Percentiles rank a stretch among this genome's conserved stretches.
These are phyloP conservation scores for Theobroma cacao DNA, from an alignment of 345 rosid species.

Conservation along the genomic window DNA sequence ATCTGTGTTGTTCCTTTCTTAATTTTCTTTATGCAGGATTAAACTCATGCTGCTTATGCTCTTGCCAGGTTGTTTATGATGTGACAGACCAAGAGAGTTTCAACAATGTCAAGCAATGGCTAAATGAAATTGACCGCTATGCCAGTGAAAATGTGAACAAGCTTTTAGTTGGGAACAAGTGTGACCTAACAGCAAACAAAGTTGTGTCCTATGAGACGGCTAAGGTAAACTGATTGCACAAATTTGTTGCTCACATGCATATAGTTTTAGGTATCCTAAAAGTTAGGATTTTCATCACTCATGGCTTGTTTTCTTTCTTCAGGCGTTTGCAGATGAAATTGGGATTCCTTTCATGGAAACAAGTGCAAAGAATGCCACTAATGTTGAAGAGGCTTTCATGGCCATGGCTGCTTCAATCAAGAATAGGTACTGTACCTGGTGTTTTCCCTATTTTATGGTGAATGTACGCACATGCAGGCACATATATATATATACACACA, in stretches of 20 bases:
- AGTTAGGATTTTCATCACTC: background rate
- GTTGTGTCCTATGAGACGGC: slow-evolving; percentile 66
- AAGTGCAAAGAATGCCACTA: slow-evolving; percentile 67
- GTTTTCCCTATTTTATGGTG: background rate
- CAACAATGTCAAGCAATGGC: slow-evolving; percentile 78
- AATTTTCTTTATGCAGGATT: background rate
- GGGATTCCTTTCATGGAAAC: slow-evolving; percentile 81
- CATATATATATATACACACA: too few species aligned
- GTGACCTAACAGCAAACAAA: slow-evolving; percentile 65
- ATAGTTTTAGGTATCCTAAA: background rate
- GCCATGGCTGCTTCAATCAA: slow-evolving; percentile 76
- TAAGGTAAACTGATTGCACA: slow-evolving; percentile 35
- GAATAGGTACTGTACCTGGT: slow-evolving; percentile 40
- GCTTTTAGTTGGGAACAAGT: slow-evolving; percentile 74
- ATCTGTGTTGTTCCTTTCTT: background rate
- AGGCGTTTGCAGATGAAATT: slow-evolving; percentile 80
- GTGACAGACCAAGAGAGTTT: slow-evolving; percentile 81
- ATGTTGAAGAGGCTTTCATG: slow-evolving; percentile 79
- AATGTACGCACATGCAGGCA: background rate
- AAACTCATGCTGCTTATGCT: slow-evolving; percentile 9
- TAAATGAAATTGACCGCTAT: slow-evolving; percentile 71
- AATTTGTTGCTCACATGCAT: background rate
- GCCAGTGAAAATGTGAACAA: slow-evolving; percentile 79
- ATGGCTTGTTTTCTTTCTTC: background rate
- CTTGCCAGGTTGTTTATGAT: slow-evolving; percentile 60